Percentiles rank a stretch among this genome's conserved stretches.
phyloP scores from a whole-genome alignment of 1,284 basidiomycete species.

The Pseudozyma tsukubaensis region DNA sequence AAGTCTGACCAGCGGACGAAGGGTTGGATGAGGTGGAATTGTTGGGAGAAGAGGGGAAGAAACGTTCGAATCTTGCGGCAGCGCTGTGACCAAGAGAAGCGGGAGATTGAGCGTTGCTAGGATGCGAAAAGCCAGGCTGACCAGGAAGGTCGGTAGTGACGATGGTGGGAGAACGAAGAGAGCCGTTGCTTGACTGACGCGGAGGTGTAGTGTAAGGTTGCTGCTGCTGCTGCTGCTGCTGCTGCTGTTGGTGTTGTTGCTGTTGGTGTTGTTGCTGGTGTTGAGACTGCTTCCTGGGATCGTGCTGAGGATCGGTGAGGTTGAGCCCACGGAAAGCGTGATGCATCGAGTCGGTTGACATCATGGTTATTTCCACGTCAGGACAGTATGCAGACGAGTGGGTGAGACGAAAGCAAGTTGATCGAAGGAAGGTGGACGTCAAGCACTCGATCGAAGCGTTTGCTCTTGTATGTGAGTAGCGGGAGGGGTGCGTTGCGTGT shows the following conservation, averaged over 20 bases:
- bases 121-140: constrained; percentile 30
- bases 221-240: constrained; percentile 16
- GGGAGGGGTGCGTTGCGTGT: constrained; percentile 18
- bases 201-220: constrained; percentile 26
- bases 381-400: too few relatives aligned
- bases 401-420: constrained; percentile 2
- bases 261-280: constrained; percentile 13
- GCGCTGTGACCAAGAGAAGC: constrained; percentile 45
- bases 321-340: constrained; percentile 37
- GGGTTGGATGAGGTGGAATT: constrained; percentile 32
- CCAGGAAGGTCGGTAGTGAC: constrained; percentile 28
- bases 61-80: constrained; percentile 62
- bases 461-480: background rate
- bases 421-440: background rate
- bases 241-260: constrained; percentile 20
- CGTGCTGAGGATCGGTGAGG: constrained; percentile 36
- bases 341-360: constrained; percentile 47
- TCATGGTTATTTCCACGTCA: too few relatives aligned
- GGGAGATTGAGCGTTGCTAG: constrained; percentile 13
- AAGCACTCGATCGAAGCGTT: background rate
- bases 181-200: constrained; percentile 21
- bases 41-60: constrained; percentile 53
- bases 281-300: constrained; percentile 28
- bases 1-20: constrained; percentile 38
- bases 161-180: constrained; percentile 40